phyloP scores from a whole-genome alignment of 1,284 basidiomycete species.

The Ceraceosorus guamensis region DNA sequence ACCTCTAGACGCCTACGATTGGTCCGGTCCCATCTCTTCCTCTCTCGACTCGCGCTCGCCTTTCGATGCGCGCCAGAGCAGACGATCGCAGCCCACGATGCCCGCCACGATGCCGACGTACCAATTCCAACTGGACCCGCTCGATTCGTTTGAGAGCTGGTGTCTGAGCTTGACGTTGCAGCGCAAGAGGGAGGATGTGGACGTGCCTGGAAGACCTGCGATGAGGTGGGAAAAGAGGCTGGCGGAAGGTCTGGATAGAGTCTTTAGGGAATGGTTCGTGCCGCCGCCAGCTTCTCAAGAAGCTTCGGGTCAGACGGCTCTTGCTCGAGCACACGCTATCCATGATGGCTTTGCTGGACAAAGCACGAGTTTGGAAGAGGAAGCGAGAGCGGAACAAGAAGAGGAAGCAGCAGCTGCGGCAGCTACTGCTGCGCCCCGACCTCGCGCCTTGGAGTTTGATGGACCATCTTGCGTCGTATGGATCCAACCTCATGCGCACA shows the following conservation, averaged over 20 bases:
- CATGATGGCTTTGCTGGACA: not conserved
- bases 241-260: conserved; percentile 30
- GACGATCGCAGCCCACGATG: not conserved
- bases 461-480: conserved; percentile 19
- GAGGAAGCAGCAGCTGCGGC: not conserved
- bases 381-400: not conserved
- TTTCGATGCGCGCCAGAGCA: not conserved
- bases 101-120: conserved; percentile 13
- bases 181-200: not conserved
- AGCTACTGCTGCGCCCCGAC: conserved; percentile 6
- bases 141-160: conserved; percentile 34
- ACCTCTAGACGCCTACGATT: conserved; percentile 23
- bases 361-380: not conserved
- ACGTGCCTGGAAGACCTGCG: not conserved
- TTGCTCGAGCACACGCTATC: not conserved
- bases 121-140: conserved; percentile 32
- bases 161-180: conserved; percentile 24
- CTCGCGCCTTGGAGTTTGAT: conserved; percentile 24
- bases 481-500: conserved; percentile 28
- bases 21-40: conserved; percentile 20
- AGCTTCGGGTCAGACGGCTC: not conserved
- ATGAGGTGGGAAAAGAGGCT: conserved; percentile 25
- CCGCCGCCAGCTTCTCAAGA: conserved; percentile 2
- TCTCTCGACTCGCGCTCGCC: not conserved
- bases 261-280: conserved; percentile 33